Evolutionary conservation across 1,284 basidiomycete species (phyloP).

Genomic region (Tausonia pullulans): DNA sequence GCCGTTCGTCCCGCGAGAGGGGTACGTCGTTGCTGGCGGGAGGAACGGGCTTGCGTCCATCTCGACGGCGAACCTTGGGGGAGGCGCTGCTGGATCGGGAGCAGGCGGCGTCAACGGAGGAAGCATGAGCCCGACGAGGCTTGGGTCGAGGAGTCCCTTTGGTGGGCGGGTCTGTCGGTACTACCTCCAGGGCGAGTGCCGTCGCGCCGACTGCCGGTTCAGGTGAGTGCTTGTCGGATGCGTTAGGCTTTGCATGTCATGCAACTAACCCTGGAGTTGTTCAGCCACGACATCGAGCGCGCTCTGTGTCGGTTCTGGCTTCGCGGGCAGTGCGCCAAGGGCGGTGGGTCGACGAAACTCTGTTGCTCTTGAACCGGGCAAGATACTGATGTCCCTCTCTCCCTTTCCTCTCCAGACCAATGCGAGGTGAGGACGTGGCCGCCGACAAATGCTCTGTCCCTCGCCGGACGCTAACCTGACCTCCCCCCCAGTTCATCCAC

Average conservation of each 20-base stretch:
- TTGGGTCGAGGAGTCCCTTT: constrained; percentile 43
- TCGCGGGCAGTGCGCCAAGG: constrained; percentile 87
- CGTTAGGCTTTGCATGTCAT: background rate
- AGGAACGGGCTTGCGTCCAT: constrained; percentile 2
- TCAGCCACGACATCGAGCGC: constrained; percentile 76
- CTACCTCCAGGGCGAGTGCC: constrained; percentile 90
- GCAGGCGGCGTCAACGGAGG: background rate
- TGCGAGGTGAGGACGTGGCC: constrained; percentile 1
- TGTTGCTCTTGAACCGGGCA: too few species aligned
- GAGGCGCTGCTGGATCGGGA: background rate
- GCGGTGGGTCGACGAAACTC: constrained; percentile 48
- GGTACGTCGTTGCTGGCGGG: constrained; percentile 17
- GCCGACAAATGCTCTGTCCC: background rate
- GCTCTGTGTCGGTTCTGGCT: constrained; percentile 97
- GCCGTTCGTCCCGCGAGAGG: constrained; percentile 13
- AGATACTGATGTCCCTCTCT: background rate
- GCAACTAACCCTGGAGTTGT: background rate
- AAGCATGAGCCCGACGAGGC: constrained; percentile 25
- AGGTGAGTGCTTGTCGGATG: constrained; percentile 47
- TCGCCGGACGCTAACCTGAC: background rate
- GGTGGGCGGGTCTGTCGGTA: constrained; percentile 79
- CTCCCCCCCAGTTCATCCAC: constrained; percentile 56
- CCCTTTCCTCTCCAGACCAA: background rate
- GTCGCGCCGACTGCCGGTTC: constrained; percentile 92
- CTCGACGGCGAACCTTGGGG: background rate